Evolutionary conservation across 1,284 basidiomycete species (phyloP), one percentile per base, ranked within the genome.

Genomic region (Chondrostereum purpureum): DNA sequence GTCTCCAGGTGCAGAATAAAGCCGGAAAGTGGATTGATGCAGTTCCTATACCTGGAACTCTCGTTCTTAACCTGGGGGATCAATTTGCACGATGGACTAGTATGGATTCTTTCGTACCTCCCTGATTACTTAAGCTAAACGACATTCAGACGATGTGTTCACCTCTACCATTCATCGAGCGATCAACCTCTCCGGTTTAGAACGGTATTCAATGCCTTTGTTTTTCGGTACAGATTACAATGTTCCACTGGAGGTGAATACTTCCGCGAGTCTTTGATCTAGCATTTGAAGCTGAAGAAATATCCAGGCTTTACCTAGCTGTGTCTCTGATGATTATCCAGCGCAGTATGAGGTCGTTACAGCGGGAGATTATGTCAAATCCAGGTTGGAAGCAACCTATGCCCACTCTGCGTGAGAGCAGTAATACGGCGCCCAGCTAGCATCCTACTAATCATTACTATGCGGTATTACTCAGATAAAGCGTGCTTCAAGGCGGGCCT

Each of bases 61-160:
- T 22, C 37, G 4, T 42, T 27, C 39, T 41, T 11, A 22, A 21
- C 58, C 72, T 89, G 35, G 87, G 83, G 10, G 87, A 90, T 57
- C 82, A 88, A 58, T 72, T 89, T 44, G 79, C 83, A 12, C 67
- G 84, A 22, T 86, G 86, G 80, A 88, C 85, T 19, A 89, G 84
- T 85, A 55, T 37, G 77, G 63, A 27, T 39, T 12, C n/a, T n/a
- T n/a, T n/a, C n/a, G n/a, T n/a, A n/a, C n/a, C 10, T 20, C 45
- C 10, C 31, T 39, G 41, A 19, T 43, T 16, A 49, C 33, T 16
- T 3, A 24, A 24, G 10, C 36, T 24, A 43, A 34, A 42, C 17
- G 34, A 40, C 36, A 21, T 42, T 39, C 21, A 88, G 83, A 89
- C 59, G 86, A 83, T 53, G 68, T 85, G 27, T 89, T 88, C 69